Base-by-base conservation (phyloP, 2,329 filamentous ascomycete species). In the Helminthosporium solani region DNA sequence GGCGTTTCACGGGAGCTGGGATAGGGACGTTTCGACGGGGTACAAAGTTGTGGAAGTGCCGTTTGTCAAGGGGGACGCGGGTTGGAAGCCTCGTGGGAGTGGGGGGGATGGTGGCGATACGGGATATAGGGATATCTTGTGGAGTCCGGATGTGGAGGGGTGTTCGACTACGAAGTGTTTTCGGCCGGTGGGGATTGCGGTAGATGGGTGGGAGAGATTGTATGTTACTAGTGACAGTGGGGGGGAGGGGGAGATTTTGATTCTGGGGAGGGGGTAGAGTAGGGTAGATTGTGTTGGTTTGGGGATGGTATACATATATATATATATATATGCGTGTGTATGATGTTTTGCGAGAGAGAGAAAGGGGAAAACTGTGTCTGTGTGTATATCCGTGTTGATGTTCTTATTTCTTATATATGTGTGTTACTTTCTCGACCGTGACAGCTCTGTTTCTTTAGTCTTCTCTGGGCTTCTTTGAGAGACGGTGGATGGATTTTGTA, bases 121-220 rank as follows among this genome's bases (percentile, higher is more conserved):
- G 14, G 52, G 44, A 3, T 64, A 58, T 45, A 56, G 21, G 6
- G 57, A 66, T 27, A 50, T 67, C 2, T 52, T 66, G 8, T 65
- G 53, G 54, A 61, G 52, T 33, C 46, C 48, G 19, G 41, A 60
- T 18, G 56, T 50, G 3, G 58, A 52, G 14, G 45, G 56, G 21
- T 67, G 63, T 46, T 60, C 57, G 1, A 62, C 56, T 21, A 62
- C 59, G 39, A 51, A 56, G 38, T 66, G 63, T 41, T 67, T 67
- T 35, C 44, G 63, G 27, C 62, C 63, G 2, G 62, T 66, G 19
- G 47, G 49, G 8, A 57, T 67, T 46, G 61, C 56, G 19, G 52
- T 49, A 41, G 62, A 64, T 25, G 41, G 20, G 27, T 55, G 34
- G 36, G 63, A 54, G 33, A 52, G 62, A 33, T 52, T 67, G 54